Evolutionary conservation across 352 stramenopile species (phyloP).

Genomic region (Phytophthora palmivora): DNA sequence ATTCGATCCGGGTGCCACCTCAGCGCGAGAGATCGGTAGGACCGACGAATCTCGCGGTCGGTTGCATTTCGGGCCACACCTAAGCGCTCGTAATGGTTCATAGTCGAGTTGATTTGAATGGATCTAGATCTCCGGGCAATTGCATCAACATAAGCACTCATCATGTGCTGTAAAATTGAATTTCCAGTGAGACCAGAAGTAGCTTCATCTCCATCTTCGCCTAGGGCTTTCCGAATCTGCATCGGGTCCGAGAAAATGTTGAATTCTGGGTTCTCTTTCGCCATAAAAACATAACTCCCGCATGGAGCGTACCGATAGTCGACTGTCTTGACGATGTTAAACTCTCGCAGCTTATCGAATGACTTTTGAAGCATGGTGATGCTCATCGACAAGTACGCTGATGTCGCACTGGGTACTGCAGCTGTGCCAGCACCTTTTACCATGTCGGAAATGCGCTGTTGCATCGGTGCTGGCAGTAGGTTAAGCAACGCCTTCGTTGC

Average conservation of each 20-base stretch:
- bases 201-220: slow-evolving; percentile 52
- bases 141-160: slow-evolving; percentile 79
- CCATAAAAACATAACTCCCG: slow-evolving; percentile 81
- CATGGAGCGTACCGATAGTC: slow-evolving; percentile 76
- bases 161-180: slow-evolving; percentile 81
- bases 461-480: slow-evolving; percentile 69
- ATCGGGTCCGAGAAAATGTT: slow-evolving; percentile 52
- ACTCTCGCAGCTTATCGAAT: slow-evolving; percentile 79
- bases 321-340: slow-evolving; percentile 72
- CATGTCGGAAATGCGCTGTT: slow-evolving; percentile 55
- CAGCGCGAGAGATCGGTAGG: slow-evolving; percentile 76
- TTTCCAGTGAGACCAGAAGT: slow-evolving; percentile 66
- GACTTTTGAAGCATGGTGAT: slow-evolving; percentile 76
- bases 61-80: slow-evolving; percentile 65
- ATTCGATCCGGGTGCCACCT: slow-evolving; percentile 86
- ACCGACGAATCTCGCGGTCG: slow-evolving; percentile 67
- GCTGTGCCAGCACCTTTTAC: slow-evolving; percentile 23
- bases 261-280: slow-evolving; percentile 60
- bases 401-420: slow-evolving; percentile 51
- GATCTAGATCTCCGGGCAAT: slow-evolving; percentile 72
- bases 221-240: slow-evolving; percentile 55
- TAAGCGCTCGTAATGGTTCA: slow-evolving; percentile 88
- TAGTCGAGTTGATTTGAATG: slow-evolving; percentile 81
- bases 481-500: slow-evolving; percentile 76
- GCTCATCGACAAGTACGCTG: slow-evolving; percentile 82